Conservation (phyloP, 352 stramenopile species). For the Phytophthora parvispora region DNA sequence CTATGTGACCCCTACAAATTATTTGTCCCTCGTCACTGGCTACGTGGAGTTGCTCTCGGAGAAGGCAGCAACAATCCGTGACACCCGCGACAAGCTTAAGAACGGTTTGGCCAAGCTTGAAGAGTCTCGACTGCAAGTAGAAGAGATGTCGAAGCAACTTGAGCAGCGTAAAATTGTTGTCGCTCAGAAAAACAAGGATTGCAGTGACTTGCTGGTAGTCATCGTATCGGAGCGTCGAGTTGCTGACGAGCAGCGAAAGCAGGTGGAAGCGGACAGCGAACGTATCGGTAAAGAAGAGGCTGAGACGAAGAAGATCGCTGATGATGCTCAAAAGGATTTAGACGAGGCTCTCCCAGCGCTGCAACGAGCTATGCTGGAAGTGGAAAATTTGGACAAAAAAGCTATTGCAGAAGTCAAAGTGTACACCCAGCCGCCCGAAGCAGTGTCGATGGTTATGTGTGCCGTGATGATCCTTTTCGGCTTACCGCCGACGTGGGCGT, state of each 20-base stretch:
- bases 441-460: constrained; percentile 95
- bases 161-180: constrained; percentile 93
- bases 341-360: constrained; percentile 95
- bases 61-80: constrained; percentile 77
- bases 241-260: constrained; percentile 94
- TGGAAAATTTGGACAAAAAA: constrained; percentile 97
- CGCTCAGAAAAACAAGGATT: constrained; percentile 95
- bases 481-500: constrained; percentile 93
- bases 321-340: constrained; percentile 96
- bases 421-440: constrained; percentile 93
- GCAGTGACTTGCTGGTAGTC: constrained; percentile 95
- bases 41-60: constrained; percentile 89
- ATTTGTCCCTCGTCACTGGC: constrained; percentile 93
- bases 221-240: constrained; percentile 96
- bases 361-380: constrained; percentile 94
- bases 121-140: constrained; percentile 84
- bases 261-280: constrained; percentile 95
- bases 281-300: constrained; percentile 92
- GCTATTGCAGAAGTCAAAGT: constrained; percentile 97
- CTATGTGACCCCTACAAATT: constrained; percentile 96
- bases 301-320: constrained; percentile 95
- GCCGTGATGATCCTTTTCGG: constrained; percentile 98
- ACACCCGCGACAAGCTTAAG: constrained; percentile 86
- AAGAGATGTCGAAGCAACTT: constrained; percentile 90
- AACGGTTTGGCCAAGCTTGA: constrained; percentile 88